Evolutionary conservation across 2,329 filamentous ascomycete species (phyloP).

Genomic region (Ophiognomonia clavigignenti-juglandacearum): DNA sequence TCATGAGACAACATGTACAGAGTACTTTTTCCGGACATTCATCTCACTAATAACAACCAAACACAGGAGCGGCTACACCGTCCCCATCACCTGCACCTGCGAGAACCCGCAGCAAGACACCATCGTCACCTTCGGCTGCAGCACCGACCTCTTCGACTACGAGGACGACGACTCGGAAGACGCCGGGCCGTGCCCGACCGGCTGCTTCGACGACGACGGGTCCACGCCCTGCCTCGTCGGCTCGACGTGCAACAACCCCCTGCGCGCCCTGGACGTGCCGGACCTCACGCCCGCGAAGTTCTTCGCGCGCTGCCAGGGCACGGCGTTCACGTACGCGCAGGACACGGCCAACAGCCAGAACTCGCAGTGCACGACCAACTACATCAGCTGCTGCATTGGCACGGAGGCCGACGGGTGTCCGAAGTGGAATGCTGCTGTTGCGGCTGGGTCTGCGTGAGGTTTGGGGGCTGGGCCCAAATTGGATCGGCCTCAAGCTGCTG

Average conservation of each 20-base stretch:
- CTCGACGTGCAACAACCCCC: constrained; percentile 8
- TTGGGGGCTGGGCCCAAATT: no score
- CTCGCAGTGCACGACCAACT: not conserved
- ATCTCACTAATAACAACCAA: not conserved
- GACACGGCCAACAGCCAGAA: constrained; percentile 6
- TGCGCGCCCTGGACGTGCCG: not conserved
- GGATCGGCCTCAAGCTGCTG: no score
- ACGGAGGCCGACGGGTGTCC: constrained; percentile 3
- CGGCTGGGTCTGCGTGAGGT: no score
- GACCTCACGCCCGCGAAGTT: not conserved
- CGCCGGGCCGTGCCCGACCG: not conserved
- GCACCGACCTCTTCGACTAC: constrained; percentile 6
- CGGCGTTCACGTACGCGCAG: constrained; percentile 8
- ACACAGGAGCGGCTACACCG: constrained; percentile 7
- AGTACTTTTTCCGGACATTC: not conserved
- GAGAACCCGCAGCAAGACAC: not conserved
- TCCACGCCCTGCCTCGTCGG: not conserved
- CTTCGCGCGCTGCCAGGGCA: constrained; percentile 7
- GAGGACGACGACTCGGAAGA: not conserved
- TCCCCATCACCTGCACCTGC: constrained; percentile 10
- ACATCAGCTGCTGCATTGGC: constrained; percentile 9
- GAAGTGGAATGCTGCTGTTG: no score
- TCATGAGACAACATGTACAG: no score
- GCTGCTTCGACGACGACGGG: not conserved
- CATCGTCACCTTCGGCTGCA: constrained; percentile 7